Base-by-base conservation (phyloP, 2,329 filamentous ascomycete genomes). In the Acrocalymma vagum region DNA sequence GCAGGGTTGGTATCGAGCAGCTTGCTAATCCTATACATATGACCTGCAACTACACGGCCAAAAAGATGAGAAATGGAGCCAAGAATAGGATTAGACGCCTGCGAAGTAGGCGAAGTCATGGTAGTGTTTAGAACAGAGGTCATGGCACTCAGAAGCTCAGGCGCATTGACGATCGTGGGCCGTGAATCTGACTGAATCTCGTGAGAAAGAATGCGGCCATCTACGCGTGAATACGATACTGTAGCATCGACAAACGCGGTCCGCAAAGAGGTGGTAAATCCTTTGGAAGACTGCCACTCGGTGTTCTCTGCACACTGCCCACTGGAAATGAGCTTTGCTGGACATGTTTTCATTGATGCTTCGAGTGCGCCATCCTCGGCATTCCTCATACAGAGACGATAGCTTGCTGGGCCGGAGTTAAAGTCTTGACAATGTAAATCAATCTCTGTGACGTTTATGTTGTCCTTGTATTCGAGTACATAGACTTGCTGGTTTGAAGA, bases 1-100 rank as follows among this genome's bases (percentile, higher is more conserved):
- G 22, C 24, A 8, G 42, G 41, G 15, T 41, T 41, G 6, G 18
- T 30, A 9, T 36, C 17, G 26, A 42, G 43, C 8, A 48, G 9
- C 15, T 45, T 46, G 28, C 42, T 33, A 14, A 53, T 53, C 15
- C 48, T 41, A 25, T 49, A 53, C 30, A 44, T 46, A 10, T 53
- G 48, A 3, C 40, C 45, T 2, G 45, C 43, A 10, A 53, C 14
- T 6, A 53, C 20, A 18, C 48, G 48, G 16, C 48, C 48, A 21
- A 53, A 53, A 32, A 49, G 44, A 25, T 53, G 29, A 17, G 34
- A 34, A 9, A 38, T 38, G 9, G 25, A 11, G 24, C 48, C 48
- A 14, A 53, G 45, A 17, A 53, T 48, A 10, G 45, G 42, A 29
- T 45, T 52, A 9, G 40, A 34, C 5, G 29, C 13, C 7, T 28